Conservation (phyloP, 2,329 filamentous ascomycete genomes). For the Penicillium sp. region DNA sequence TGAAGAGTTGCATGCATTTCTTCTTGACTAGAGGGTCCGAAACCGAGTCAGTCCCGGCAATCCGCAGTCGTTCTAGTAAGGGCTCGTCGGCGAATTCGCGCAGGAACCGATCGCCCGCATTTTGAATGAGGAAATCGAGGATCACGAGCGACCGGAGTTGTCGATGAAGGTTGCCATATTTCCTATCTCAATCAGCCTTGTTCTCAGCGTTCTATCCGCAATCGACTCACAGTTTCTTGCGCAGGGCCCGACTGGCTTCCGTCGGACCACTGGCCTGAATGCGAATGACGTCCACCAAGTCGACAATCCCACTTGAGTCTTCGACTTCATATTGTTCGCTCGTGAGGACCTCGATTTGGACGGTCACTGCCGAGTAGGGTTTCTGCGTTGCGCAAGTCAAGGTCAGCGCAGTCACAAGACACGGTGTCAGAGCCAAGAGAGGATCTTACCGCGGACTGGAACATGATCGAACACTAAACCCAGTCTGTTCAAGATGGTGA, state of each 20-base stretch:
- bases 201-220: neutral
- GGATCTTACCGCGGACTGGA: conserved; percentile 29
- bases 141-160: conserved; percentile 84
- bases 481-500: too few species aligned
- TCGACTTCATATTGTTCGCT: conserved; percentile 86
- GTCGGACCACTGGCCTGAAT: conserved; percentile 79
- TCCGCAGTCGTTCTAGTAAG: conserved; percentile 79
- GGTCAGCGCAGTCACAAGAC: conserved; percentile 7
- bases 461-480: conserved; percentile 25
- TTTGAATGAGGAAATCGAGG: conserved; percentile 88
- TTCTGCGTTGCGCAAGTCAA: conserved; percentile 49
- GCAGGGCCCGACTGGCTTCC: conserved; percentile 83
- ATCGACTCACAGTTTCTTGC: conserved; percentile 75
- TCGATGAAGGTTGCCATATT: conserved; percentile 91
- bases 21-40: conserved; percentile 80
- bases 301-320: conserved; percentile 83
- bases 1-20: conserved; percentile 82
- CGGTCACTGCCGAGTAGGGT: conserved; percentile 88
- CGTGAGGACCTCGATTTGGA: conserved; percentile 84
- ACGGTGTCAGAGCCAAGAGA: conserved; percentile 4
- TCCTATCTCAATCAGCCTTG: conserved; percentile 46
- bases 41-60: conserved; percentile 77
- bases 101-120: conserved; percentile 82
- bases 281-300: conserved; percentile 88
- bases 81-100: conserved; percentile 84